Evolutionary conservation across 2,329 filamentous ascomycete species (phyloP), one percentile per base, ranked within the genome.

Genomic region (Lasiodiplodia gonubiensis): DNA sequence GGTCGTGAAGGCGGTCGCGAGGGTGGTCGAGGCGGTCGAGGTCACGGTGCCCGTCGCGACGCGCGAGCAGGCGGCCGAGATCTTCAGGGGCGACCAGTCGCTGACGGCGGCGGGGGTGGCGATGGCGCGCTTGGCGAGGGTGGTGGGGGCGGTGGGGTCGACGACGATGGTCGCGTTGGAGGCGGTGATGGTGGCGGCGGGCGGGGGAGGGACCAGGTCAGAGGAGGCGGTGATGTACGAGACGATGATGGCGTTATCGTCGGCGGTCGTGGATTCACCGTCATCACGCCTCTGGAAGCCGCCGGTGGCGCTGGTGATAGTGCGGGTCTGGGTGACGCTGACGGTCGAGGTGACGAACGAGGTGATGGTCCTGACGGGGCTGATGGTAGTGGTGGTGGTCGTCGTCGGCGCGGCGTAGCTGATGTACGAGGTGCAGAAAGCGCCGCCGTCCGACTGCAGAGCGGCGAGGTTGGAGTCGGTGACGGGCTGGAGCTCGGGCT

Each of bases 1-100:
- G 12, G 53, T 21, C n/a, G n/a, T 39, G 8, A 12, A 4, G n/a
- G 30, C 14, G 27, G 33, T 23, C 7, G 18, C 5, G 7, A 55
- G 21, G 10, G 30, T 37, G 11, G 53, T 55, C 11, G 30, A 12
- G n/a, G 30, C n/a, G 0, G 53, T 55, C 4, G 2, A 5, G 10
- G 53, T 55, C 12, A 35, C 14, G 53, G 53, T 55, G 53, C 33
- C 30, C 4, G 53, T 55, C 4, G 53, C 53, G 53, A 55, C 21
- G 33, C 53, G 53, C 30, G 53, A 55, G 53, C 53, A 55, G 21
- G 53, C 53, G 30, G 53, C 53, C 0, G 53, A 55, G 53, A 55
- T 55, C 53, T 55, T 55, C 10, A 27, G 35, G 0, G 30, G 18
- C 3, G 53, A 35, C 53, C 53, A 55, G 33, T 11, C 8, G 33